Base-by-base conservation (phyloP, 2,329 filamentous ascomycete genomes). In the Sclerotinia spermophila region DNA sequence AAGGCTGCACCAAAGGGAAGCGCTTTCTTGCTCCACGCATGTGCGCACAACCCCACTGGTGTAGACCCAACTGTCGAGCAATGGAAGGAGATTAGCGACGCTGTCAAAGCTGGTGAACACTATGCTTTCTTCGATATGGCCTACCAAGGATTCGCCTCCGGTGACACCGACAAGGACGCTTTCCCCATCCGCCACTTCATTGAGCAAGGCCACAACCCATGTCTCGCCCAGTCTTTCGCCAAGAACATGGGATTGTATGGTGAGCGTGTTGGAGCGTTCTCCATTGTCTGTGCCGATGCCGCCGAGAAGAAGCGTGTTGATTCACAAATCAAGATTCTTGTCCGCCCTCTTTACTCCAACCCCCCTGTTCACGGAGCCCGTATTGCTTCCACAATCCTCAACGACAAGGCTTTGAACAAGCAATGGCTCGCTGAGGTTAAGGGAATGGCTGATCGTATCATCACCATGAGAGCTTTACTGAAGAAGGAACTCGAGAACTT, bases 221-320 rank as follows among this genome's bases (percentile, higher is more conserved):
- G 89, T 80, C 89, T 98, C 74, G 91, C 92, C 79, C 95, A 98
- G 85, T 96, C 92, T 68, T 98, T 98, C 82, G 95, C 95, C 81
- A 98, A 98, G 91, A 99, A 99, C 89, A 98, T 99, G 95, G 96
- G 96, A 84, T 92, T 99, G 74, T 98, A 99, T 81, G 96, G 96
- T 81, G 96, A 99, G 87, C 95, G 96, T 84, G 93, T 97, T 72
- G 96, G 96, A 80, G 94, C 94, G 75, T 98, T 99, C 88, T 97
- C 94, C 77, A 87, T 98, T 76, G 92, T 97, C 78, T 92, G 91
- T 81, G 90, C 90, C 76, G 90, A 92, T 56, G 86, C 90, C 74
- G 94, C 94, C 76, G 95, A 98, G 88, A 95, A 94, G 88, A 94
- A 94, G 86, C 93, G 93, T 75, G 89, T 99, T 79, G 95, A 97